These are phyloP conservation scores for Erodium moschatum DNA, from an alignment of 441 rosid genomes.

Conservation along the genomic window DNA sequence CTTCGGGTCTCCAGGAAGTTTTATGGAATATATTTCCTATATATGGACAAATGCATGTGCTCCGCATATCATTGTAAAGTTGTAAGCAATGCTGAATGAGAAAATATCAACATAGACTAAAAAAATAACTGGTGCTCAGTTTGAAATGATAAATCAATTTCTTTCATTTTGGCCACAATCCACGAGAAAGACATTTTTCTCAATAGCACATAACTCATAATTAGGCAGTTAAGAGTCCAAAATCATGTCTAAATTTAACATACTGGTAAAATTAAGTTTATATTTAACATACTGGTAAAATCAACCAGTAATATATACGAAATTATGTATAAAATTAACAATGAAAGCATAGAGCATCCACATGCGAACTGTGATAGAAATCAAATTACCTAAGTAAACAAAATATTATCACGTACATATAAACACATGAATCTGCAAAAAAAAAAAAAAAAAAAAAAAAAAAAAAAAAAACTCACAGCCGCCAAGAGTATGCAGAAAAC, in stretches of 20 bases:
- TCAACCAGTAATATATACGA: not conserved
- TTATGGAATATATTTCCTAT: conserved; percentile 85
- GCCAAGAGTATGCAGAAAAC: too few species aligned
- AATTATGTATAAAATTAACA: not conserved
- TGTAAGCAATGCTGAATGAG: not conserved
- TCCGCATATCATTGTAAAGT: not conserved
- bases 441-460: too few species aligned
- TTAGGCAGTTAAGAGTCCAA: not conserved
- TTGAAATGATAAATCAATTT: not conserved
- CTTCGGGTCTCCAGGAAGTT: conserved; percentile 94
- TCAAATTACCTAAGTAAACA: not conserved
- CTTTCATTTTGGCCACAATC: not conserved
- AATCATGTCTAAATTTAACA: too few species aligned
- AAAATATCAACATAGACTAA: not conserved
- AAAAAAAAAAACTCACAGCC: too few species aligned
- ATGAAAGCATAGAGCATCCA: not conserved
- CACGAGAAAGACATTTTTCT: not conserved
- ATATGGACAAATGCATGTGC: not conserved
- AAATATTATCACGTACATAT: too few species aligned
- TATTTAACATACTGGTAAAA: too few species aligned
- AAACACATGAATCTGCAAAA: too few species aligned
- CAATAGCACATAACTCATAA: not conserved
- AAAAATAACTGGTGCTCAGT: not conserved
- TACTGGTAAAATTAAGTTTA: too few species aligned
- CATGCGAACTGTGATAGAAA: not conserved